Evolutionary conservation across 2,329 filamentous ascomycete species (phyloP), one percentile per base, ranked within the genome.

Genomic region (Botrytis byssoidea): DNA sequence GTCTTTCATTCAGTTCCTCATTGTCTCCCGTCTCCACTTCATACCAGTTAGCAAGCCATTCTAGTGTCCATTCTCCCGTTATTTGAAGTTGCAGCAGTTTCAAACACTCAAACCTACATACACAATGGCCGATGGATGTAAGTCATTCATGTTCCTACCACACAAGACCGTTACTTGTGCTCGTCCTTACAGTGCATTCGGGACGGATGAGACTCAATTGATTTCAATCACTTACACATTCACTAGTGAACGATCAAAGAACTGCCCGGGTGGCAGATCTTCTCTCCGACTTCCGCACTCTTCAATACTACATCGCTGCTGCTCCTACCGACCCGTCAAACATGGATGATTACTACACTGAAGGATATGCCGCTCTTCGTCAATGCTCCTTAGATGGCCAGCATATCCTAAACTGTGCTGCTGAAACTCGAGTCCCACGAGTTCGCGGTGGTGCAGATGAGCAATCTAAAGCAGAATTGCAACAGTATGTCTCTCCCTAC

Each of bases 311-410:
- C 80, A 91, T 91, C 79, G 86, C 89, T 48, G 85, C 85, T 16
- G 87, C 84, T 12, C 87, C 88, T 20, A 84, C 84, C 71, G 85
- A 88, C n/a, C 88, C 89, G 12, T 78, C 82, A 5, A 82, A 89
- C 81, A 82, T 83, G 73, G 85, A 88, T 71, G 89, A 91, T 79
- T 89, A 90, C 79, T 87, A 89, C 81, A 89, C 88, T 20, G 88
- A 90, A 76, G 89, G 89, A 35, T 91, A 88, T 88, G 85, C 86
- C 7, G 86, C 86, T 25, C 82, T 91, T 70, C 86, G 89, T 60
- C 89, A 91, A 82, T 91, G 89, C 82, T 84, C 85, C 69, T 79
- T 89, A 60, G 89, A 91, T 77, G 89, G 89, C 10, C 88, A 90
- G 79, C 85, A 90, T 81, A 90, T 91, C 76, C 85, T 91, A 75